Conservation (phyloP, 169 alveolate genomes). For the Perkinsus chesapeaki region DNA sequence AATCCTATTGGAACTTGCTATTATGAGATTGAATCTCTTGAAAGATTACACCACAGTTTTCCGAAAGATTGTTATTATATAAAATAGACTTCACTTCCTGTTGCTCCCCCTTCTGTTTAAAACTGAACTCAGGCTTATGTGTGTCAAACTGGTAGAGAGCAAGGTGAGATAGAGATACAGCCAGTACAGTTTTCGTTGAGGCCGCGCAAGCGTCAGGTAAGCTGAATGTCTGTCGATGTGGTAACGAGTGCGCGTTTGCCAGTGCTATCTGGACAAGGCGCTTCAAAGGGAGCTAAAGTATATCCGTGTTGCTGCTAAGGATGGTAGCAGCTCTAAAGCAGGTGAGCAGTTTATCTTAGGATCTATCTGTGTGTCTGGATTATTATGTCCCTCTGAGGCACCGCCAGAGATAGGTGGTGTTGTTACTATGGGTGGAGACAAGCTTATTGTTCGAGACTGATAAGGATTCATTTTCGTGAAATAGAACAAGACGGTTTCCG, state of each 20-base stretch:
- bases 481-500: too few relatives aligned
- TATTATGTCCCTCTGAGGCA: too few relatives aligned
- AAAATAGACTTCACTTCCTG: too few relatives aligned
- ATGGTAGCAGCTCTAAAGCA: background rate
- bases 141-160: background rate
- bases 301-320: background rate
- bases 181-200: background rate
- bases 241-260: background rate
- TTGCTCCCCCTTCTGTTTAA: too few relatives aligned
- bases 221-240: background rate
- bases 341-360: too few relatives aligned
- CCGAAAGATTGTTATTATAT: too few relatives aligned
- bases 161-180: background rate
- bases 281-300: background rate
- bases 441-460: too few relatives aligned
- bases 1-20: too few relatives aligned
- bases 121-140: background rate
- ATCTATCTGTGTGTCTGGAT: too few relatives aligned
- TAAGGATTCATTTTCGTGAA: too few relatives aligned
- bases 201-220: background rate
- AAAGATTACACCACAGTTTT: background rate
- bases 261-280: background rate
- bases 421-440: too few relatives aligned
- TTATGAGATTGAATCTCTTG: background rate
- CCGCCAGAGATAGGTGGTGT: too few relatives aligned